A percentile compares a stretch with the other conserved stretches of the same genome.
These are phyloP conservation scores for Populus simonii DNA, from an alignment of 345 rosid genomes.

Conservation along the genomic window DNA sequence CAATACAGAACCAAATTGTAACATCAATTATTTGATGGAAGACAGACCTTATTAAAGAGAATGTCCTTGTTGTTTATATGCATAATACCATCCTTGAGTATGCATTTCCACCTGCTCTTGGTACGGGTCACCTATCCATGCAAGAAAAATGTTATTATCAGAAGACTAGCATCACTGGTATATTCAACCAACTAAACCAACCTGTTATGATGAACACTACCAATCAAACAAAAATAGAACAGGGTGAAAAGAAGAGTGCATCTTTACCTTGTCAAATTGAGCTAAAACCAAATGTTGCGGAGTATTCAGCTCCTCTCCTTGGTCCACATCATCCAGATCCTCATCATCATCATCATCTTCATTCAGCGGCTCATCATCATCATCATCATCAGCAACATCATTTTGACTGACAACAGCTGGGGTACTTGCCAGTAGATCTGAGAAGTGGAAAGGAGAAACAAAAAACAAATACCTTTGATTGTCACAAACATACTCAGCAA, in stretches of 20 bases:
- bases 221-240: neutral
- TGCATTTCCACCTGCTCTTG: conserved; percentile 96
- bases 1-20: neutral
- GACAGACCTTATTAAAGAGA: conserved; percentile 82
- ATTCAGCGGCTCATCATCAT: conserved; percentile 76
- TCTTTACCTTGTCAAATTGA: conserved; percentile 87
- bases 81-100: conserved; percentile 94
- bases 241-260: neutral
- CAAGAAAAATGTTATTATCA: neutral
- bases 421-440: conserved; percentile 77
- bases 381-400: conserved; percentile 66
- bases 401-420: conserved; percentile 53
- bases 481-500: neutral
- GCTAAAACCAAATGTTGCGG: conserved; percentile 97
- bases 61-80: conserved; percentile 91
- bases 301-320: conserved; percentile 88
- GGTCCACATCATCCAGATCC: conserved; percentile 82
- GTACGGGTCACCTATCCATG: conserved; percentile 79
- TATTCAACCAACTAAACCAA: neutral
- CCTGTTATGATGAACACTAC: neutral
- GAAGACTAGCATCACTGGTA: neutral
- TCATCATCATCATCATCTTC: conserved; percentile 90
- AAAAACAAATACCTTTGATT: neutral
- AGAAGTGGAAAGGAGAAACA: conserved; percentile 12
- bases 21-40: neutral